Conservation (phyloP, 2,329 filamentous ascomycete species). For the Botrytis fabae region DNA sequence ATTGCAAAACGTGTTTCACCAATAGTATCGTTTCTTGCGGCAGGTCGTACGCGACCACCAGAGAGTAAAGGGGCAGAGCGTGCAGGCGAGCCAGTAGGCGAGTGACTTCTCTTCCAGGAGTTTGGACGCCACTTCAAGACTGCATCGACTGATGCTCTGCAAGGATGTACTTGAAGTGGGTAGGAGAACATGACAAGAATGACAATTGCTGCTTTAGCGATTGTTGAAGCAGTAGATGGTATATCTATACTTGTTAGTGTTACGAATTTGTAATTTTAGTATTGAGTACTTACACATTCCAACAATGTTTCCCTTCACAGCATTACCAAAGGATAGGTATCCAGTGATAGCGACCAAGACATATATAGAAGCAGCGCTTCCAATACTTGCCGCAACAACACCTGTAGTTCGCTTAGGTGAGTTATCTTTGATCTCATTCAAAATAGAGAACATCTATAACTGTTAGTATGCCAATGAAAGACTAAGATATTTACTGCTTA, state of each 20-base stretch:
- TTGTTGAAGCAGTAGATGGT: slow-evolving; percentile 78
- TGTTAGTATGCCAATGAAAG: slow-evolving; percentile 35
- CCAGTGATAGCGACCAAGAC: slow-evolving; percentile 91
- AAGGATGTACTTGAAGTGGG: slow-evolving; percentile 92
- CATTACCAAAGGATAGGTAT: slow-evolving; percentile 92
- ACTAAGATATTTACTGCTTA: slow-evolving; percentile 45
- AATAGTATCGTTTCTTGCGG: slow-evolving; percentile 62
- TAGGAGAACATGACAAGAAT: slow-evolving; percentile 96
- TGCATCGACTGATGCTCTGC: slow-evolving; percentile 90
- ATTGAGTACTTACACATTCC: slow-evolving; percentile 71
- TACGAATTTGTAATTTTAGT: slow-evolving; percentile 5
- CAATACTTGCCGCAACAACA: slow-evolving; percentile 82
- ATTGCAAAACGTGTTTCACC: slow-evolving; percentile 85
- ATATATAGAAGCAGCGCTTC: slow-evolving; percentile 83
- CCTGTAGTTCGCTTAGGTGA: slow-evolving; percentile 69
- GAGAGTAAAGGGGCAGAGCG: slow-evolving; percentile 44
- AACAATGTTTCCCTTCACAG: slow-evolving; percentile 88
- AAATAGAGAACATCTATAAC: slow-evolving; percentile 89
- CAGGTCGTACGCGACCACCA: slow-evolving; percentile 49
- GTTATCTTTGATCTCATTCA: slow-evolving; percentile 91
- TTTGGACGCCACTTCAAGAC: slow-evolving; percentile 88
- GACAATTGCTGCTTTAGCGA: slow-evolving; percentile 93
- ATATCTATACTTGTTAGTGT: slow-evolving; percentile 50
- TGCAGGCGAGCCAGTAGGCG: slow-evolving; percentile 41
- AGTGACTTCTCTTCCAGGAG: slow-evolving; percentile 41